Conservation (phyloP, 805 yeast genomes). For the Middelhovenomyces tepae region DNA sequence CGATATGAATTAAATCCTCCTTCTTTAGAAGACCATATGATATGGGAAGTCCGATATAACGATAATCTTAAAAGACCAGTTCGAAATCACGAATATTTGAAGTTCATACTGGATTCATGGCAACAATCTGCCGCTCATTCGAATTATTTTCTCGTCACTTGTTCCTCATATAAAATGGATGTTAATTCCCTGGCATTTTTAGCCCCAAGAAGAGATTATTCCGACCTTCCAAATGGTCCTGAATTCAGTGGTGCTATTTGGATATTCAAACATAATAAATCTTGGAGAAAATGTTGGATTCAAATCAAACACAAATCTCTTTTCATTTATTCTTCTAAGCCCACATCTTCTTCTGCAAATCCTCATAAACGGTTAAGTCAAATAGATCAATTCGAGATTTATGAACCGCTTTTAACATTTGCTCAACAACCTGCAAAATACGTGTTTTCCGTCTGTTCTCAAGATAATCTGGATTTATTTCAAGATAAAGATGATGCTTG, state of each 20-base stretch:
- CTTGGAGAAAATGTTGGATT: constrained; percentile 11
- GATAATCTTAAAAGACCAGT: constrained; percentile 22
- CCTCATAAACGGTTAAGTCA: too few relatives aligned
- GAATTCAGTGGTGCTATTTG: constrained; percentile 13
- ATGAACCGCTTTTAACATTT: constrained; percentile 14
- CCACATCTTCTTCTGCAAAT: too few relatives aligned
- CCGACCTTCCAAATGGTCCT: constrained; percentile 14
- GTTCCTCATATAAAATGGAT: constrained; percentile 17
- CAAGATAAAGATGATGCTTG: constrained; percentile 14
- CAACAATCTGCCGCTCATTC: constrained; percentile 6
- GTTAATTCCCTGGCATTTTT: constrained; percentile 23
- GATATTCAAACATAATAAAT: constrained; percentile 7
- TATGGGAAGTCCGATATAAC: constrained; percentile 22
- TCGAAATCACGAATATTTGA: constrained; percentile 18
- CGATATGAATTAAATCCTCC: constrained; percentile 25
- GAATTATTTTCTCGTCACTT: constrained; percentile 16
- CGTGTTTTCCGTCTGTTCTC: constrained; percentile 19
- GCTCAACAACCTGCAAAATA: constrained; percentile 16
- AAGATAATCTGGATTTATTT: constrained; percentile 14
- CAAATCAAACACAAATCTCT: too few relatives aligned
- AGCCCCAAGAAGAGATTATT: constrained; percentile 25
- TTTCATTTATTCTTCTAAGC: too few relatives aligned
- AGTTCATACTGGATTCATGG: constrained; percentile 17
- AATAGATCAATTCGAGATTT: constrained; percentile 13
- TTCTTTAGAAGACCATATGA: constrained; percentile 15